These are phyloP conservation scores for Begonia fuchsioides DNA, from an alignment of 306 rosid species.

Conservation along the genomic window DNA sequence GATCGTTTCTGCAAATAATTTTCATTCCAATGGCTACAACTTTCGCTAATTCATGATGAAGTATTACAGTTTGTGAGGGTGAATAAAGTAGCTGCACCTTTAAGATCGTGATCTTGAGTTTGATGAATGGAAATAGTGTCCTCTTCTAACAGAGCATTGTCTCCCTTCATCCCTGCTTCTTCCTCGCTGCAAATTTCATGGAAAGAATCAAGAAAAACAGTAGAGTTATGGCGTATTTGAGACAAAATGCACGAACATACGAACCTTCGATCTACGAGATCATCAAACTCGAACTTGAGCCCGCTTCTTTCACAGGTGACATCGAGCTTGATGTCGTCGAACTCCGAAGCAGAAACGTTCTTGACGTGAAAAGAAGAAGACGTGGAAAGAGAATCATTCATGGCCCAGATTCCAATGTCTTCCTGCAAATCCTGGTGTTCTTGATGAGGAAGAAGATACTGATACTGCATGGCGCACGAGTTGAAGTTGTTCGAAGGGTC, in stretches of 20 bases:
- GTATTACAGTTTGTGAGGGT: conserved; percentile 42
- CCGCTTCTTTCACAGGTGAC: conserved; percentile 14
- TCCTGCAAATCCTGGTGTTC: conserved; percentile 30
- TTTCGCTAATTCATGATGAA: conserved; percentile 7
- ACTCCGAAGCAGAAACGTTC: conserved; percentile 16
- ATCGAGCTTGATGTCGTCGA: conserved; percentile 22
- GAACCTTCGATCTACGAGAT: conserved; percentile 32
- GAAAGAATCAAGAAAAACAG: not conserved
- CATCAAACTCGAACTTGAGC: conserved; percentile 21
- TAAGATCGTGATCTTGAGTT: conserved; percentile 44
- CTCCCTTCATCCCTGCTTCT: conserved; percentile 29
- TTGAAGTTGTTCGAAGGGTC: conserved; percentile 19
- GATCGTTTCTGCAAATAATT: too few relatives aligned
- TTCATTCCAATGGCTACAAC: not conserved
- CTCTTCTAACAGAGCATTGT: conserved; percentile 20
- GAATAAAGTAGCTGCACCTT: conserved; percentile 56
- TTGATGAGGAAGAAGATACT: conserved; percentile 12
- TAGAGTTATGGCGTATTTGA: not conserved
- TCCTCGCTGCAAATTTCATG: conserved; percentile 35
- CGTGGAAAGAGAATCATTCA: conserved; percentile 27
- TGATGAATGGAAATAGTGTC: conserved; percentile 28
- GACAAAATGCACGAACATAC: conserved; percentile 2
- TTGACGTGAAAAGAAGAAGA: conserved; percentile 36
- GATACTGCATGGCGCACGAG: conserved; percentile 3
- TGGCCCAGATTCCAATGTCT: conserved; percentile 34